A percentile compares a stretch with the other conserved stretches of the same genome.
These are phyloP conservation scores for Citrullus colocynthis DNA, from an alignment of 306 rosid genomes.

Conservation along the genomic window DNA sequence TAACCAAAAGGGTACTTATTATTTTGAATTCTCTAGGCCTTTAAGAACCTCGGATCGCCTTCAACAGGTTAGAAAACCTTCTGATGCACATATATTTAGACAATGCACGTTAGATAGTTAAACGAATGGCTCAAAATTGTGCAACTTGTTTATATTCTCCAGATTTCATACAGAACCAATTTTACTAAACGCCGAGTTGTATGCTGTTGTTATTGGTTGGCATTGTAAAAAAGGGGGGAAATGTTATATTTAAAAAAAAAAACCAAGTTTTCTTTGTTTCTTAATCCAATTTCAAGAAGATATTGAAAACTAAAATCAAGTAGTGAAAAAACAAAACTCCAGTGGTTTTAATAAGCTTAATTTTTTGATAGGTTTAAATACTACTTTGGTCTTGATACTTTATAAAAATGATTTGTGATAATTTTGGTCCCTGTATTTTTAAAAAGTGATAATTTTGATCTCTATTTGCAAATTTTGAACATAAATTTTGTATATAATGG, in stretches of 20 bases:
- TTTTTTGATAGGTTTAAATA: too few species aligned
- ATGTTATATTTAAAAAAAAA: neutral
- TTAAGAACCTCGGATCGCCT: slow-evolving; percentile 89
- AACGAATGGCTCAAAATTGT: neutral
- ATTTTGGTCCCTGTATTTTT: too few species aligned
- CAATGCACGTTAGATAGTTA: slow-evolving; percentile 5
- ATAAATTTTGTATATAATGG: too few species aligned
- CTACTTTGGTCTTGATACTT: too few species aligned
- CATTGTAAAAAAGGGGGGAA: neutral
- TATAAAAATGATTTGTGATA: too few species aligned
- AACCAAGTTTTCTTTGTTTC: neutral
- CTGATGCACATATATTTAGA: slow-evolving; percentile 13
- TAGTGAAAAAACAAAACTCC: neutral
- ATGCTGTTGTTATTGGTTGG: neutral
- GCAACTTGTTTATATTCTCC: neutral
- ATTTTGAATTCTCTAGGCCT: slow-evolving; percentile 87
- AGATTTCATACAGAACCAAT: neutral
- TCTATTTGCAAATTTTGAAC: too few species aligned
- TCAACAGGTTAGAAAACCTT: slow-evolving; percentile 65
- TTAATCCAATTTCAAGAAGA: neutral
- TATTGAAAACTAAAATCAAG: neutral
- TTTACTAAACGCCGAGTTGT: neutral
- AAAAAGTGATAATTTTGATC: too few species aligned
- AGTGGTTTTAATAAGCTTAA: too few species aligned
- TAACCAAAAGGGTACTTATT: slow-evolving; percentile 68